These are phyloP conservation scores for Yamadazyma songkhlaensis DNA, from an alignment of 1,139 yeast species.

Conservation along the genomic window DNA sequence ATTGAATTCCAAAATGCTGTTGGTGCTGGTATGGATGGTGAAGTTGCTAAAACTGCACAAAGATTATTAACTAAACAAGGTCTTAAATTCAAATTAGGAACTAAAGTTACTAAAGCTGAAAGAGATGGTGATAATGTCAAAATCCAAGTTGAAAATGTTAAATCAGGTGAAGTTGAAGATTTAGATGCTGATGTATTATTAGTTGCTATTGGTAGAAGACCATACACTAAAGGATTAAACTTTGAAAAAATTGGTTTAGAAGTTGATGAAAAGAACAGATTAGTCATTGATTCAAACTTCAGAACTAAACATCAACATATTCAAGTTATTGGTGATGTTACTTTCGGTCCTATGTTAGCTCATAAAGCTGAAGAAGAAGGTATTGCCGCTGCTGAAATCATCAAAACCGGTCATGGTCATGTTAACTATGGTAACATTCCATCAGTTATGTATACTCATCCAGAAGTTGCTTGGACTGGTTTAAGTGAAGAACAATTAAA, in stretches of 20 bases:
- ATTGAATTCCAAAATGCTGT: constrained; percentile 87
- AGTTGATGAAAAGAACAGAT: constrained; percentile 85
- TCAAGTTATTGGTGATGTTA: constrained; percentile 96
- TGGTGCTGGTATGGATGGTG: constrained; percentile 96
- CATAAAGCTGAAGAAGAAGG: constrained; percentile 99
- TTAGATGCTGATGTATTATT: constrained; percentile 88
- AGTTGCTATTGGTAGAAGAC: constrained; percentile 99
- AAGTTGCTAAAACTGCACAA: constrained; percentile 86
- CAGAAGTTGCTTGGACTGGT: constrained; percentile 99
- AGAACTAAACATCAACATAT: constrained; percentile 91
- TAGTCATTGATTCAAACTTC: constrained; percentile 91
- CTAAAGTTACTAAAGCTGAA: constrained; percentile 85
- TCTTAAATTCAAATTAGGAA: constrained; percentile 84
- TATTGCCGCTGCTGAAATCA: constrained; percentile 95
- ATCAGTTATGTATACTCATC: constrained; percentile 97
- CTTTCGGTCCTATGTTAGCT: constrained; percentile 99
- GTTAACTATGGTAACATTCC: constrained; percentile 98
- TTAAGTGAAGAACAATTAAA: constrained; percentile 93
- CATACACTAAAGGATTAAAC: constrained; percentile 86
- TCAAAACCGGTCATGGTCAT: constrained; percentile 93
- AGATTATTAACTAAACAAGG: constrained; percentile 94
- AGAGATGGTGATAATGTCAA: constrained; percentile 87
- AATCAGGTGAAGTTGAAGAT: constrained; percentile 76
- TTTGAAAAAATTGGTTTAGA: constrained; percentile 89
- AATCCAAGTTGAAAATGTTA: constrained; percentile 85